Conservation (phyloP, 345 rosid genomes). For the Litchi chinensis region DNA sequence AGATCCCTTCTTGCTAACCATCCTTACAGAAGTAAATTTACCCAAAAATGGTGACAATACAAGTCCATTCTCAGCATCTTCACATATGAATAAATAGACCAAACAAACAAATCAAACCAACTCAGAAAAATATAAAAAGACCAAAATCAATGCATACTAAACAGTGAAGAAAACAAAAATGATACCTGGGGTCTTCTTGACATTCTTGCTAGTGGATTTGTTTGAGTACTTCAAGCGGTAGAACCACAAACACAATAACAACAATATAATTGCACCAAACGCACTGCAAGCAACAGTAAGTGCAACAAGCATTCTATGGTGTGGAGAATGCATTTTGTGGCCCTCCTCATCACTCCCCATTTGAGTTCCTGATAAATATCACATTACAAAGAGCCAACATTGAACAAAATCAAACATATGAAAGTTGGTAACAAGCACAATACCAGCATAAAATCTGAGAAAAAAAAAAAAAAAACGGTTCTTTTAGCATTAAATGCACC, state of each 20-base stretch:
- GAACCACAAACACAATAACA: slow-evolving; percentile 54
- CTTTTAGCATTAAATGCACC: slow-evolving; percentile 29
- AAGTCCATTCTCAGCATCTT: slow-evolving; percentile 57
- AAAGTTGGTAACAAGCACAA: not conserved
- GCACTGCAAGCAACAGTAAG: slow-evolving; percentile 62
- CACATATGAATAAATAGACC: slow-evolving; percentile 20
- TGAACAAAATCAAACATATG: not conserved
- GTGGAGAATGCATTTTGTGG: slow-evolving; percentile 39
- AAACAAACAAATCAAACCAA: slow-evolving; percentile 23
- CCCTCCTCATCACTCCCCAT: slow-evolving; percentile 41
- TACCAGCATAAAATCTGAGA: not conserved
- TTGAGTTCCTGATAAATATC: slow-evolving; percentile 43
- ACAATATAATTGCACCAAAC: slow-evolving; percentile 43
- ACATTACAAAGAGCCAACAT: not conserved
- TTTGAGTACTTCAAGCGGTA: slow-evolving; percentile 44
- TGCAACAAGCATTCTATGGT: slow-evolving; percentile 48
- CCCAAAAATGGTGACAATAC: slow-evolving; percentile 54
- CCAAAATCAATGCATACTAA: not conserved
- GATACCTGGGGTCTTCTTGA: slow-evolving; percentile 52
- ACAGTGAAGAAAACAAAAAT: slow-evolving; percentile 1
- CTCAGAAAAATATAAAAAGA: not conserved
- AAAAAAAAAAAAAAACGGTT: not conserved
- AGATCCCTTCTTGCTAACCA: slow-evolving; percentile 48
- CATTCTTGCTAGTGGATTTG: slow-evolving; percentile 38
- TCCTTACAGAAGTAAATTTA: slow-evolving; percentile 49